phyloP scores from a whole-genome alignment of 1,284 basidiomycete species.

The Lentinus polychrous region DNA sequence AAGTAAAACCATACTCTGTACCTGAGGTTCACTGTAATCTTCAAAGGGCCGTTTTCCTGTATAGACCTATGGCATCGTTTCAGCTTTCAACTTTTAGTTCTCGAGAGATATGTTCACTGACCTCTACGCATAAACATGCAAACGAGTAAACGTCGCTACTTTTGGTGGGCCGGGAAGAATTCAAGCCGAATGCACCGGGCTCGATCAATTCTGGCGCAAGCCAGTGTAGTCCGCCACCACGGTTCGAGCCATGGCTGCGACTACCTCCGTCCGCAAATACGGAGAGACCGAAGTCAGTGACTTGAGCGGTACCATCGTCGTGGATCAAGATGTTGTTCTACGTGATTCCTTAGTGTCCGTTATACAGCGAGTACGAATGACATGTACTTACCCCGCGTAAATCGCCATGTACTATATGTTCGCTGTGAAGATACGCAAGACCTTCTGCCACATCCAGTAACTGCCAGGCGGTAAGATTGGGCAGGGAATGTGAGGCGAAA shows the following conservation, averaged over 20 bases:
- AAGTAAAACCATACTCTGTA: no score
- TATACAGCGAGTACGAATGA: not conserved
- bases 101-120: not conserved
- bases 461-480: not conserved
- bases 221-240: not conserved
- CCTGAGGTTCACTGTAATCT: no score
- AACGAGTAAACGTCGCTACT: conserved; percentile 4
- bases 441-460: conserved; percentile 4
- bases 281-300: conserved; percentile 7
- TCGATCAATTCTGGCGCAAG: conserved; percentile 6
- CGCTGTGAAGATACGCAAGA: conserved; percentile 8
- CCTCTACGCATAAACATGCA: conserved; percentile 6
- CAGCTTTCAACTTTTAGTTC: no score
- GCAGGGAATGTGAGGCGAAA: not conserved
- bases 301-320: not conserved
- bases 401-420: conserved; percentile 9
- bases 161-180: not conserved
- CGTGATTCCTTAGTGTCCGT: not conserved
- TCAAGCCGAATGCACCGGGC: not conserved
- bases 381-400: conserved; percentile 6
- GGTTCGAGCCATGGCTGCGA: not conserved
- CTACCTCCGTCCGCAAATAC: not conserved
- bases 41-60: no score
- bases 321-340: conserved; percentile 8
- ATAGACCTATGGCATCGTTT: no score